Base-by-base conservation (phyloP, 2,329 filamentous ascomycete genomes). In the Aspergillus sp. region DNA sequence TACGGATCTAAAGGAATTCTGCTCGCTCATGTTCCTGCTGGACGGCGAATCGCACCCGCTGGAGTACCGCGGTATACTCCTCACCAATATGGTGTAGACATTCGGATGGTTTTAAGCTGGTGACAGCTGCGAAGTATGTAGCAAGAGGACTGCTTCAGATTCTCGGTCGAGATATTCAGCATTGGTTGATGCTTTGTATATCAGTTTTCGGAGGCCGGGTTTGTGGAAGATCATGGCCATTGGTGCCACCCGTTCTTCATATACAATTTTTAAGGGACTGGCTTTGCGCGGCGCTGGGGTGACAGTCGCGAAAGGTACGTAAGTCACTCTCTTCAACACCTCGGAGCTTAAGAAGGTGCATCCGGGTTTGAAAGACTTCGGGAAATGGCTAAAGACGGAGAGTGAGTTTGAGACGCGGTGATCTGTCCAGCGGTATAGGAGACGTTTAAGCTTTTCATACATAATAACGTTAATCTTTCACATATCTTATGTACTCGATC, bases 21-120 rank as follows among this genome's bases (percentile, higher is more conserved):
- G 82, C 82, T 44, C 79, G 73, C 3, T 82, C 78, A 39, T 85
- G 68, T 2, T 80, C 80, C 59, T 85, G 82, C 58, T 85, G 82
- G 2, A 81, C 66, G 1, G 75, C 82, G 58, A 83, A 83, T 7
- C 82, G 77, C 60, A 84, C 85, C 43, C 75, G 75, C 41, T 68
- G 69, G 20, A 83, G 66, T 6, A 78, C 59, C 1, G 66, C 54
- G 6, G 66, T 54, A 47, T 80, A 75, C 27, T 78, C 74, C 61
- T 80, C 74, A 9, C 77, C 77, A 33, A 83, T 69, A 17, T 67
- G 60, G 12, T 62, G 54, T 22, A 68, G 51, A 61, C 66, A 77
- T 51, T 68, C 69, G 51, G 71, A 69, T 49, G 55, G 61, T 33
- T 53, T 67, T 65, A 66, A 65, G 53, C 64, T 70, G 55, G 64